Base-by-base conservation (phyloP, 768 basidiomycete species). In the Russula griseocarnosa region DNA sequence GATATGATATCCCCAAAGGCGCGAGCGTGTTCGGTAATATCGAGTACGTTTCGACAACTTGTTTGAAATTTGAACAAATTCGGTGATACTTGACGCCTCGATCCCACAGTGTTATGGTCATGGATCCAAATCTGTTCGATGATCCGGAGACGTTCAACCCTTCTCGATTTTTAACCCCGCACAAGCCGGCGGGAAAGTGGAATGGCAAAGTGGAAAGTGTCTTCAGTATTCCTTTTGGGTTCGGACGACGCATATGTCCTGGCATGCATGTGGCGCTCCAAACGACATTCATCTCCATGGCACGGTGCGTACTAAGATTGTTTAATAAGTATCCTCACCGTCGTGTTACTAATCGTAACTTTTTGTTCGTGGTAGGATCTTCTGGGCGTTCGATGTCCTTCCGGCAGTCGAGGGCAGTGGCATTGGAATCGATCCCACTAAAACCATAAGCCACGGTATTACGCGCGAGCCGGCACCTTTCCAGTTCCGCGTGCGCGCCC, bases 101-200 rank as follows among this genome's bases (percentile, higher is more conserved):
- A 54, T 28, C 28, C 28, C n/a, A 22, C 62, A 63, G 70, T 36
- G 60, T 55, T 9, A 64, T 70, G 8, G 61, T 63, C 46, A 61
- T 63, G 22, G 68, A 69, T 32, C 67, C 67, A 28, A 61, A 60
- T 38, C 24, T 70, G 9, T 66, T 72, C 63, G 62, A 70, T 22
- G 60, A 65, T 42, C 69, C 65, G 8, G 69, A 67, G n/a, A 55
- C 36, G 10, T 72, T 72, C 67, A 55, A 63, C n/a, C 70, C 71
- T n/a, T 70, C 69, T 40, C 69, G 70, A 7, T 70, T 73, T 56
- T 63, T 69, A 7, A 28, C 51, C 14, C 53, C 65, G 49, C 61
- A 56, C 24, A 44, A 49, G n/a, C 40, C 42, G 2, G 40, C 1
- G n/a, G 61, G 55, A 32, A 61, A 44, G 7, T 54, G 60, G 59